phyloP scores from a whole-genome alignment of 495 filamentous ascomycete species.

The Tuber aestivum region DNA sequence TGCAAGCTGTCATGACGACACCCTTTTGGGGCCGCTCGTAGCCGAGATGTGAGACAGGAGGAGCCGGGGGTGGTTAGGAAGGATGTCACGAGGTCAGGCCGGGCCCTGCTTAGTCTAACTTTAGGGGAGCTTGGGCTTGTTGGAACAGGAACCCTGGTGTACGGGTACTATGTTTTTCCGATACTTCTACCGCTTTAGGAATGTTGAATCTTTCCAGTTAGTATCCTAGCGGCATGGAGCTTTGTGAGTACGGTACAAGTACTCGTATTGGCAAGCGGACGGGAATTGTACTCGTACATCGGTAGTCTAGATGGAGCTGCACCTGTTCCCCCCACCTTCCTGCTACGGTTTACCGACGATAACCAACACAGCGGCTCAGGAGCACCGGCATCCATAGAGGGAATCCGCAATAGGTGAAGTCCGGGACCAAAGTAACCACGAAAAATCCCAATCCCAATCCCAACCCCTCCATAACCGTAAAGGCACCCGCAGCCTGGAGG shows the following conservation, averaged over 20 bases:
- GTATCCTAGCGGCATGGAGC: not conserved
- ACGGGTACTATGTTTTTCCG: not conserved
- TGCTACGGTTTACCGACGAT: not conserved
- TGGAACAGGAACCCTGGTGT: not conserved
- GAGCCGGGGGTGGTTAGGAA: not conserved
- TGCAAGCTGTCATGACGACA: not conserved
- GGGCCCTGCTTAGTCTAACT: not conserved
- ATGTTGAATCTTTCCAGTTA: not conserved
- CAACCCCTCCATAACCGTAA: not conserved
- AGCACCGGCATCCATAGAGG: not conserved
- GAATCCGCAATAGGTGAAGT: not conserved
- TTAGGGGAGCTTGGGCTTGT: not conserved
- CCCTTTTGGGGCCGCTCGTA: not conserved
- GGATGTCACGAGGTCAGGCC: not conserved
- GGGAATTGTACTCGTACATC: not conserved
- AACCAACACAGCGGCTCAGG: not conserved
- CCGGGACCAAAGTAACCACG: not conserved
- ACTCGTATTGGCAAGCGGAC: not conserved
- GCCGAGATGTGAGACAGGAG: not conserved
- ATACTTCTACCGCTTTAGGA: not conserved
- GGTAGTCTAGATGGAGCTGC: not conserved
- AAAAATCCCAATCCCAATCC: not conserved
- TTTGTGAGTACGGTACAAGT: no score
- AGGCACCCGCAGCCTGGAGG: not conserved
- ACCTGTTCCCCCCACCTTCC: not conserved